Conservation (phyloP, 495 filamentous ascomycete species). For the Trichoderma orchidacearum region DNA sequence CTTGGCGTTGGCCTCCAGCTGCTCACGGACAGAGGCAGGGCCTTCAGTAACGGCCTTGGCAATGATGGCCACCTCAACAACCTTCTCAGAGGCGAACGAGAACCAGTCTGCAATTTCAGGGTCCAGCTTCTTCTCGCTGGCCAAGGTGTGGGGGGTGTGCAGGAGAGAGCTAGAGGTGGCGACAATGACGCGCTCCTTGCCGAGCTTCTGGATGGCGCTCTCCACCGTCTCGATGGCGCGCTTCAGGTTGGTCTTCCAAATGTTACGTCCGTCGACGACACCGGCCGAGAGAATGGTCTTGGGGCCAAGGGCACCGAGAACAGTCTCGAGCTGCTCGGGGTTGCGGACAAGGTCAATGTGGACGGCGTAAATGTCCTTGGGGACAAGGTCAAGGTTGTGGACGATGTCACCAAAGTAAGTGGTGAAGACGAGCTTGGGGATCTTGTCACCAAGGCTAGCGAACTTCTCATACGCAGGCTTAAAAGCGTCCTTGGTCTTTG, state of each 20-base stretch:
- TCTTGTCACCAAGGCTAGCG: slow-evolving; percentile 54
- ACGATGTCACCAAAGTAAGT: slow-evolving; percentile 99
- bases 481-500: slow-evolving; percentile 89
- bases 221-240: slow-evolving; percentile 78
- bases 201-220: slow-evolving; percentile 80
- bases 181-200: slow-evolving; percentile 90
- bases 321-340: slow-evolving; percentile 85
- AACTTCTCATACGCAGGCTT: slow-evolving; percentile 93
- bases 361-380: slow-evolving; percentile 61
- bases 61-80: slow-evolving; percentile 75
- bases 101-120: slow-evolving; percentile 93
- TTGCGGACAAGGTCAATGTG: slow-evolving; percentile 95
- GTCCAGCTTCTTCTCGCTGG: slow-evolving; percentile 92
- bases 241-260: slow-evolving; percentile 99
- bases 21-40: slow-evolving; percentile 66
- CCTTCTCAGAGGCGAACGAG: slow-evolving; percentile 94
- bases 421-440: slow-evolving; percentile 71
- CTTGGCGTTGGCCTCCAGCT: slow-evolving; percentile 90
- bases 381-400: slow-evolving; percentile 88
- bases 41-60: slow-evolving; percentile 92
- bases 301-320: slow-evolving; percentile 61
- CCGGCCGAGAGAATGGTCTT: slow-evolving; percentile 83
- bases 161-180: slow-evolving; percentile 94
- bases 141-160: slow-evolving; percentile 94
- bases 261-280: slow-evolving; percentile 97